Percentiles rank a stretch among this genome's conserved stretches.
These are phyloP conservation scores for Coemansia sp. DNA, from an alignment of 192 early-diverging fungal species.

Conservation along the genomic window DNA sequence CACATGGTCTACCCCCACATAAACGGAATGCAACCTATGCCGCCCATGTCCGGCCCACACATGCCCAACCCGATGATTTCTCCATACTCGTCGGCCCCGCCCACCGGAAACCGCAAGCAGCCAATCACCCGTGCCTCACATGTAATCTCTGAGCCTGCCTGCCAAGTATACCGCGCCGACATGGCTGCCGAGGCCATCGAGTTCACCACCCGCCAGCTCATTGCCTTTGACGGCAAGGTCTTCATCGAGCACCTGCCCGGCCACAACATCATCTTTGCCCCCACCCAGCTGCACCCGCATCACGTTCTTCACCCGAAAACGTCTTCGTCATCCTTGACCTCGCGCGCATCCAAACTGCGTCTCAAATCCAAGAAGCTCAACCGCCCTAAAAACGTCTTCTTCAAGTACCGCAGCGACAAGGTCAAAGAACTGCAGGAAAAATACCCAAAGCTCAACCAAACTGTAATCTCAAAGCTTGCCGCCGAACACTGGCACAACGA, in stretches of 20 bases:
- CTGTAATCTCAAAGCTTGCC: conserved; percentile 51
- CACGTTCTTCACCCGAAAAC: conserved; percentile 2
- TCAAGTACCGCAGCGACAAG: conserved; percentile 54
- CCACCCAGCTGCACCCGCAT: conserved; percentile 10
- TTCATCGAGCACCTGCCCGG: conserved; percentile 41
- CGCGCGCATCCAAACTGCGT: conserved; percentile 21
- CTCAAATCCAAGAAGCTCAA: conserved; percentile 4
- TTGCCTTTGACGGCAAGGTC: conserved; percentile 33
- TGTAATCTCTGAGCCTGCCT: conserved; percentile 33
- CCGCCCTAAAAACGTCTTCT: conserved; percentile 54
- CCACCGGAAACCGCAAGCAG: conserved; percentile 11
- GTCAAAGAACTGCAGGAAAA: conserved; percentile 33
- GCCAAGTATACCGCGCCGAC: conserved; percentile 29
- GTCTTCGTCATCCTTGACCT: neutral
- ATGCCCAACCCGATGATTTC: conserved; percentile 4
- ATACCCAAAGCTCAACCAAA: conserved; percentile 52
- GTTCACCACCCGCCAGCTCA: conserved; percentile 32
- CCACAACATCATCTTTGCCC: conserved; percentile 43
- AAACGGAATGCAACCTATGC: conserved; percentile 1
- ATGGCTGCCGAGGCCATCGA: conserved; percentile 13
- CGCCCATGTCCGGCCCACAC: neutral
- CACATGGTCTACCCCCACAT: conserved; percentile 11
- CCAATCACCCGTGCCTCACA: conserved; percentile 26
- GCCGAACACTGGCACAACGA: conserved; percentile 53
- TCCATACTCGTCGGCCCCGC: conserved; percentile 1